Conservation (phyloP, 2,329 filamentous ascomycete genomes). For the Verticillium dahliae region DNA sequence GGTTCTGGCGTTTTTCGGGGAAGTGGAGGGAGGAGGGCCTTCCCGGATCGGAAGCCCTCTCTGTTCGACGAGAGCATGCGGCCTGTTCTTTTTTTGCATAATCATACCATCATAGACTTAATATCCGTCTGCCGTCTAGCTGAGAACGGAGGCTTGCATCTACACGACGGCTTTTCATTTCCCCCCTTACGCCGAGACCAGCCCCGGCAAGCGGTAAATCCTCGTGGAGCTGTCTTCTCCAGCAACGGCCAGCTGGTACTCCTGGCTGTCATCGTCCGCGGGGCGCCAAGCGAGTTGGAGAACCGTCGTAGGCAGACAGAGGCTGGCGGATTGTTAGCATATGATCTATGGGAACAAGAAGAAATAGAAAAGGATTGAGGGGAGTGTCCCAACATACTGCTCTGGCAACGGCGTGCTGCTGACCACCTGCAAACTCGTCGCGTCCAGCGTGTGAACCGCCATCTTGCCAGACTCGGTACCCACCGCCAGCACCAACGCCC, state of each 20-base stretch:
- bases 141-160: background rate
- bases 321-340: conserved; percentile 19
- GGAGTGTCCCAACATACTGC: conserved; percentile 26
- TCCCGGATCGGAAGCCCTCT: background rate
- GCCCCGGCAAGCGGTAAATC: conserved; percentile 39
- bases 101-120: conserved; percentile 11
- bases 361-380: background rate
- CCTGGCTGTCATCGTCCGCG: conserved; percentile 7
- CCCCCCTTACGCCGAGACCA: background rate
- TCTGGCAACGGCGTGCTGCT: conserved; percentile 23
- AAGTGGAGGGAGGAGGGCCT: background rate
- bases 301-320: conserved; percentile 57
- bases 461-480: conserved; percentile 51
- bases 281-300: conserved; percentile 67
- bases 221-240: conserved; percentile 57
- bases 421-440: conserved; percentile 28
- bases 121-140: background rate
- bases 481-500: conserved; percentile 40
- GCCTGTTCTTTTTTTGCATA: conserved; percentile 5
- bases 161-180: too few species aligned
- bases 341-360: conserved; percentile 8
- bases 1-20: background rate
- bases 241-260: conserved; percentile 40
- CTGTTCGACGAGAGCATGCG: conserved; percentile 2
- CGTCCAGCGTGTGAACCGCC: conserved; percentile 33